Conservation (phyloP, 208 protist species). For the Phytomonas sp. region DNA sequence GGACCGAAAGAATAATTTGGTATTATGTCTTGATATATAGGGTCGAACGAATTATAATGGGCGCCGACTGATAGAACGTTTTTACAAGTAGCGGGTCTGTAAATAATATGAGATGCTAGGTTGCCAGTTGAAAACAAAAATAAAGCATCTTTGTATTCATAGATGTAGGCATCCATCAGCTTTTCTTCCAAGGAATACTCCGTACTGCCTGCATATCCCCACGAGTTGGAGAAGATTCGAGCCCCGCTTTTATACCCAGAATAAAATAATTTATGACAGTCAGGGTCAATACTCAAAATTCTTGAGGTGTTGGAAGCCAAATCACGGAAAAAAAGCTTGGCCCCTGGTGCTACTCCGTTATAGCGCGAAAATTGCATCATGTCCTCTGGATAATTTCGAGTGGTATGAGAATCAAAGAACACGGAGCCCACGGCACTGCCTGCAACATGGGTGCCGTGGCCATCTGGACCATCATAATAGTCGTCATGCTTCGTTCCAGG, state of each 20-base stretch:
- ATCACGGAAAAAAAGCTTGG: slow-evolving; percentile 74
- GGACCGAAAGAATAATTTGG: slow-evolving; percentile 49
- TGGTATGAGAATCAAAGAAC: slow-evolving; percentile 6
- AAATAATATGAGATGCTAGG: slow-evolving; percentile 10
- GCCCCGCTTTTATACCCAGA: slow-evolving; percentile 50
- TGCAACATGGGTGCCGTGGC: slow-evolving; percentile 86
- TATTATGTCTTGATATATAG: slow-evolving; percentile 24
- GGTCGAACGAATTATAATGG: slow-evolving; percentile 34
- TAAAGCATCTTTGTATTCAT: slow-evolving; percentile 51
- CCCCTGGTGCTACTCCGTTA: slow-evolving; percentile 73
- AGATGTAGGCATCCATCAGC: slow-evolving; percentile 53
- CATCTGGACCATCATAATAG: slow-evolving; percentile 21
- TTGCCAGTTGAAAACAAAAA: slow-evolving; percentile 81
- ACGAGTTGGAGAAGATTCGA: slow-evolving; percentile 83
- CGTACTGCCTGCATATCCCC: slow-evolving; percentile 38
- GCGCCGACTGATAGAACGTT: slow-evolving; percentile 83
- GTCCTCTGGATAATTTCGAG: background rate
- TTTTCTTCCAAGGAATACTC: slow-evolving; percentile 59
- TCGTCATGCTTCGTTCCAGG: background rate
- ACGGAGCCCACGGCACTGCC: slow-evolving; percentile 49
- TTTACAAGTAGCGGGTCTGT: slow-evolving; percentile 58
- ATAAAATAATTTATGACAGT: slow-evolving; percentile 36
- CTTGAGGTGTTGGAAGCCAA: slow-evolving; percentile 16
- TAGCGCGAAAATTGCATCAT: slow-evolving; percentile 14
- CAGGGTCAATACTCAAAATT: background rate